Evolutionary conservation across 257 asterid genomes (phyloP).

Genomic region (Agastache rugosa): DNA sequence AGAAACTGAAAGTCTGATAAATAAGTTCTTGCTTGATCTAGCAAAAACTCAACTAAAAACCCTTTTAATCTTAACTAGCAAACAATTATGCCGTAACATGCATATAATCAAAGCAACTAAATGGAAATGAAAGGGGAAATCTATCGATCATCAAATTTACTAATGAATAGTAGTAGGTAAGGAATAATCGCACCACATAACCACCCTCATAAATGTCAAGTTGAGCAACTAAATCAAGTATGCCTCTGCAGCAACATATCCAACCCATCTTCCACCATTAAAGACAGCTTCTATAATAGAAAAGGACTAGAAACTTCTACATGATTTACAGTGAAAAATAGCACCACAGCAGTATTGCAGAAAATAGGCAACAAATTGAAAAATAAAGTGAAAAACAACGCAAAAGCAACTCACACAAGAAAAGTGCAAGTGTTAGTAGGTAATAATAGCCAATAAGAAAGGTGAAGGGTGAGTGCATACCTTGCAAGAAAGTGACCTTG

Average conservation of each 20-base stretch:
- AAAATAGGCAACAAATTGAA: conserved; percentile 37
- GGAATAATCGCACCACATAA: conserved; percentile 13
- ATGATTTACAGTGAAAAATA: conserved; percentile 23
- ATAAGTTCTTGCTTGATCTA: background rate
- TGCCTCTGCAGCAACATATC: conserved; percentile 16
- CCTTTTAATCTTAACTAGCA: conserved; percentile 26
- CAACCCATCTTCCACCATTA: conserved; percentile 34
- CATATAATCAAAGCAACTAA: conserved; percentile 17
- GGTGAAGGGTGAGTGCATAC: conserved; percentile 43
- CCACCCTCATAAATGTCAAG: conserved; percentile 12
- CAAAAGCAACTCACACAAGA: conserved; percentile 34
- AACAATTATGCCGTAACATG: background rate
- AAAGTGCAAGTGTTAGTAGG: conserved; percentile 22
- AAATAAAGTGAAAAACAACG: conserved; percentile 22
- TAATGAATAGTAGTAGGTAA: background rate
- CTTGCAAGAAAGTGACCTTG: conserved; percentile 51
- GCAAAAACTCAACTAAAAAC: background rate
- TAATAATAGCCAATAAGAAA: conserved; percentile 30
- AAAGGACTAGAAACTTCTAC: conserved; percentile 31
- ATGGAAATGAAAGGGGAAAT: conserved; percentile 11
- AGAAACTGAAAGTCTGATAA: too few species aligned
- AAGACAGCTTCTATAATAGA: background rate
- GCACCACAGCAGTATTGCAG: conserved; percentile 34
- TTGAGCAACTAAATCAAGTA: conserved; percentile 13
- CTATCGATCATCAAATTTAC: conserved; percentile 21